These are phyloP conservation scores for Citrus maxima DNA, from an alignment of 345 rosid species.

Conservation along the genomic window DNA sequence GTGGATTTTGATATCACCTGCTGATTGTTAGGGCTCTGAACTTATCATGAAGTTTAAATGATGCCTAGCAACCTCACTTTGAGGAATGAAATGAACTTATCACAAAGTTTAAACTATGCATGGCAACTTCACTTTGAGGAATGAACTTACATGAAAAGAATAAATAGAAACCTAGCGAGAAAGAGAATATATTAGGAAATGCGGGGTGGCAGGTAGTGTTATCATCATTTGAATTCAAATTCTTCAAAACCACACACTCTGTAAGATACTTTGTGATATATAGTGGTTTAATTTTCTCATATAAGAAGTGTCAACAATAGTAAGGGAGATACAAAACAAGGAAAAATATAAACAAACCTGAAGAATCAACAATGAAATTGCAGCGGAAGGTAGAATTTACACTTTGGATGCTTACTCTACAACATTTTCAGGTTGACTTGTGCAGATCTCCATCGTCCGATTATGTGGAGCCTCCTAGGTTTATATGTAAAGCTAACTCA, in stretches of 20 bases:
- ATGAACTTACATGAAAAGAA: neutral
- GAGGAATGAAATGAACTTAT: neutral
- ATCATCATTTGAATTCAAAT: neutral
- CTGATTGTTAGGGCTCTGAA: neutral
- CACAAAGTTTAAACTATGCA: neutral
- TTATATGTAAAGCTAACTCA: neutral
- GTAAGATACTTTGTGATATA: neutral
- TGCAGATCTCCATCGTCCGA: neutral
- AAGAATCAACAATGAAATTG: neutral
- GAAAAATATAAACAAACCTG: neutral
- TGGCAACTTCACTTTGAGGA: neutral
- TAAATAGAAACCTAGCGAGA: no score
- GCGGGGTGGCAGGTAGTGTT: neutral
- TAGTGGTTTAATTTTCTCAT: neutral
- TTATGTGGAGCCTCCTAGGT: neutral
- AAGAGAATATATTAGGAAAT: neutral
- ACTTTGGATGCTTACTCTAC: neutral
- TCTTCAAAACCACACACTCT: neutral
- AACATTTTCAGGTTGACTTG: conserved; percentile 1
- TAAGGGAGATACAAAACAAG: neutral
- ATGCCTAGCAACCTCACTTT: neutral
- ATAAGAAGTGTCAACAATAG: neutral
- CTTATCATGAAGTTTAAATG: neutral
- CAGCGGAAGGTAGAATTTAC: neutral
- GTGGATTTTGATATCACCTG: neutral